A percentile compares a stretch with the other conserved stretches of the same genome.
These are phyloP conservation scores for Penicillium janthinellum DNA, from an alignment of 2,329 filamentous ascomycete species.

Conservation along the genomic window DNA sequence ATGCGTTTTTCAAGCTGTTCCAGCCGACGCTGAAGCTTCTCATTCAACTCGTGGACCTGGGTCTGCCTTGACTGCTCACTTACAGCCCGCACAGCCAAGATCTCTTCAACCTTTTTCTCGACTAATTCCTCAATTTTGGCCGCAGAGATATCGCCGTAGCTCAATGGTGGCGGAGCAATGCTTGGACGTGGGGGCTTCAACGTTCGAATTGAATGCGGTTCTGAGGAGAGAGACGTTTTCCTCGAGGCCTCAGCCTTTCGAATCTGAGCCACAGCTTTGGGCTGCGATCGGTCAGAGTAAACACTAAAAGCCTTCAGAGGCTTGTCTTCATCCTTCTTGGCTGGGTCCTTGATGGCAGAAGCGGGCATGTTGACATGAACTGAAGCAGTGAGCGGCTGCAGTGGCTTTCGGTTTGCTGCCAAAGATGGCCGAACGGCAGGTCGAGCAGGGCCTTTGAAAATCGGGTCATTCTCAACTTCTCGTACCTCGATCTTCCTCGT, in stretches of 20 bases:
- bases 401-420: conserved; percentile 68
- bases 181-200: conserved; percentile 51
- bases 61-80: conserved; percentile 55
- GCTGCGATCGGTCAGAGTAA: conserved; percentile 68
- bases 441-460: conserved; percentile 74
- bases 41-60: conserved; percentile 61
- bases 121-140: conserved; percentile 88
- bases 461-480: conserved; percentile 92
- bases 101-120: conserved; percentile 87
- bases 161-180: conserved; percentile 30
- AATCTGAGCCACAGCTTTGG: conserved; percentile 47
- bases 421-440: conserved; percentile 46
- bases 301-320: conserved; percentile 84
- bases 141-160: conserved; percentile 61
- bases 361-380: conserved; percentile 71
- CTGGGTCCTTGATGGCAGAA: conserved; percentile 52
- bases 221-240: conserved; percentile 45
- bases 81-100: conserved; percentile 72
- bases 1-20: conserved; percentile 87
- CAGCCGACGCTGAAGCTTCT: conserved; percentile 76
- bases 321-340: conserved; percentile 63
- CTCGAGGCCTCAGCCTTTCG: conserved; percentile 48
- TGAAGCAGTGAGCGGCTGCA: conserved; percentile 74
- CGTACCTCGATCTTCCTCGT: conserved; percentile 96
- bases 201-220: conserved; percentile 43